These are phyloP conservation scores for Berkeleyomyces basicola DNA, from an alignment of 2,329 filamentous ascomycete genomes.

Conservation along the genomic window DNA sequence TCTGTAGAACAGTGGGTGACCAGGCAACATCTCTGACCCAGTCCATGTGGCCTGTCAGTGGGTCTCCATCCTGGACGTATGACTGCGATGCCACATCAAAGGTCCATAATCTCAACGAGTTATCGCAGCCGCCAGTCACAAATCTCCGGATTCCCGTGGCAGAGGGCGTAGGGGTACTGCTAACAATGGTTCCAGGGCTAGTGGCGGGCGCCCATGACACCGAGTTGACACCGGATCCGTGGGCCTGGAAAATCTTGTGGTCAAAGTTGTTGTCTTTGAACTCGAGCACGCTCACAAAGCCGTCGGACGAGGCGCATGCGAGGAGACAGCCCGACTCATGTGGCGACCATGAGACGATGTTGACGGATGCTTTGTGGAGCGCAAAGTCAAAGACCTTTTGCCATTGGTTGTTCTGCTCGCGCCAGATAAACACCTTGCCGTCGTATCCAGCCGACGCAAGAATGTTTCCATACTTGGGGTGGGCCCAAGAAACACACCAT, in stretches of 20 bases:
- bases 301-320: conserved; percentile 86
- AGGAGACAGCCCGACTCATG: conserved; percentile 90
- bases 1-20: conserved; percentile 87
- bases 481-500: conserved; percentile 96
- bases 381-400: conserved; percentile 85
- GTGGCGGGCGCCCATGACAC: conserved; percentile 89
- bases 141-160: conserved; percentile 59
- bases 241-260: conserved; percentile 76
- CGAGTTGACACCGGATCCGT: conserved; percentile 86
- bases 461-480: conserved; percentile 97
- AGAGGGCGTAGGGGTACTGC: conserved; percentile 44
- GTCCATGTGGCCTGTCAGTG: conserved; percentile 70
- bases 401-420: conserved; percentile 63
- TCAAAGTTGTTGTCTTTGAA: conserved; percentile 94
- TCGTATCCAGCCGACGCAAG: conserved; percentile 92
- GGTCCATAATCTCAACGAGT: conserved; percentile 82
- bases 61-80: conserved; percentile 45
- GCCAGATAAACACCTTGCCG: conserved; percentile 97
- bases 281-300: conserved; percentile 82
- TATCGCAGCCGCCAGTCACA: conserved; percentile 90
- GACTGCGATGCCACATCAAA: conserved; percentile 48
- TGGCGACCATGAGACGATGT: conserved; percentile 94
- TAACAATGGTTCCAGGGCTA: conserved; percentile 68
- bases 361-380: conserved; percentile 88
- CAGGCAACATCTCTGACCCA: conserved; percentile 97